A percentile compares a stretch with the other conserved stretches of the same genome.
Evolutionary conservation across 768 basidiomycete species (phyloP).

Genomic region (Tremella yokohamensis): DNA sequence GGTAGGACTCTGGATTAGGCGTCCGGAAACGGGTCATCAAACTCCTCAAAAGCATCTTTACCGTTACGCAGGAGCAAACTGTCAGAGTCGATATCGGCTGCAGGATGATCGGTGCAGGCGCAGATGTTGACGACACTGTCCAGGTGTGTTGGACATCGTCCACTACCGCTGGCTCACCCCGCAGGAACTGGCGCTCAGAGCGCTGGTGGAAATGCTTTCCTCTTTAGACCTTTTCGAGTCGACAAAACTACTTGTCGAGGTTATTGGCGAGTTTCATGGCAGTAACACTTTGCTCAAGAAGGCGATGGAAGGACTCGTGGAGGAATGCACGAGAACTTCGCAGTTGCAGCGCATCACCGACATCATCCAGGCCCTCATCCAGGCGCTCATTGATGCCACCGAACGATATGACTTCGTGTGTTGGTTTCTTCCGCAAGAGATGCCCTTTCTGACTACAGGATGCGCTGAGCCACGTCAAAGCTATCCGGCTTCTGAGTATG

Average conservation of each 20-base stretch:
- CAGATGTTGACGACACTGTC: constrained; percentile 91
- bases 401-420: constrained; percentile 61
- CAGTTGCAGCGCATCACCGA: constrained; percentile 52
- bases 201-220: constrained; percentile 90
- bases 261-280: constrained; percentile 76
- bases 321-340: constrained; percentile 15
- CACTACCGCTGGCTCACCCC: constrained; percentile 5
- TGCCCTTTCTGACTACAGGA: constrained; percentile 18
- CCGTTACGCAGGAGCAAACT: constrained; percentile 59
- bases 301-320: constrained; percentile 57
- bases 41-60: constrained; percentile 77
- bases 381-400: constrained; percentile 81
- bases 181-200: constrained; percentile 78
- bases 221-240: constrained; percentile 55
- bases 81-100: constrained; percentile 75
- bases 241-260: constrained; percentile 73
- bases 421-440: constrained; percentile 38
- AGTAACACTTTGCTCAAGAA: constrained; percentile 79
- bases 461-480: constrained; percentile 34
- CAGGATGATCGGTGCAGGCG: constrained; percentile 73
- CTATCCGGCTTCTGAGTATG: constrained; percentile 29
- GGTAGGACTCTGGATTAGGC: constrained; percentile 84
- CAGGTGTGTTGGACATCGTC: constrained; percentile 54
- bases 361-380: constrained; percentile 80
- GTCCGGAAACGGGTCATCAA: constrained; percentile 97